Evolutionary conservation across 2,329 filamentous ascomycete species (phyloP).

Genomic region (Trichothecium roseum): DNA sequence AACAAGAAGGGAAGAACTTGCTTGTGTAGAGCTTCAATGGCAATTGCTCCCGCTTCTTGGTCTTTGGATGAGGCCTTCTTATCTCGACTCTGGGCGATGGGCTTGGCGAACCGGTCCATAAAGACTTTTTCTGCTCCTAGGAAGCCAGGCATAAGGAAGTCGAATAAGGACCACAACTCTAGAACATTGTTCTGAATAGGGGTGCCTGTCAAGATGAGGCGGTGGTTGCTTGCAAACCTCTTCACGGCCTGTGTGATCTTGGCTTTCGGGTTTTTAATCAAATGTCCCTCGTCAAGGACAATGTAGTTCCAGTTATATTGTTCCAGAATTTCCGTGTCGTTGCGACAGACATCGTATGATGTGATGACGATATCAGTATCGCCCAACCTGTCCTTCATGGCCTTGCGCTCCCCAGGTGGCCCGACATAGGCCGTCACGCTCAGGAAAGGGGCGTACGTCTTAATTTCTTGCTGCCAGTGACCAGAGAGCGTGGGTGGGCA

Average conservation of each 20-base stretch:
- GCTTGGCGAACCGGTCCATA: constrained; percentile 86
- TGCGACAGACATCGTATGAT: constrained; percentile 95
- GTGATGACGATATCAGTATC: constrained; percentile 90
- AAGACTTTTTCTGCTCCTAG: constrained; percentile 93
- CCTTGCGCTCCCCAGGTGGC: constrained; percentile 68
- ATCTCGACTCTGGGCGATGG: constrained; percentile 86
- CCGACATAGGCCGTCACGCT: constrained; percentile 85
- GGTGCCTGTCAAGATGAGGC: constrained; percentile 90
- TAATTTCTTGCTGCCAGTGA: constrained; percentile 98
- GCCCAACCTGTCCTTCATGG: constrained; percentile 57
- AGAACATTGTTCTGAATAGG: constrained; percentile 97
- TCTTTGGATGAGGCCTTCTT: constrained; percentile 98
- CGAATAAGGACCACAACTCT: constrained; percentile 94
- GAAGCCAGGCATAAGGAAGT: constrained; percentile 98
- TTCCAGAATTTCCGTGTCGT: constrained; percentile 77
- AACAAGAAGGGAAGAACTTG: constrained; percentile 95
- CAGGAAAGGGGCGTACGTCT: constrained; percentile 90
- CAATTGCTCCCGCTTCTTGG: constrained; percentile 90
- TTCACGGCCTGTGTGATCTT: constrained; percentile 95
- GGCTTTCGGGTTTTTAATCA: constrained; percentile 97
- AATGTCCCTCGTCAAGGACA: constrained; percentile 90
- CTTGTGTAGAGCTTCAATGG: constrained; percentile 97
- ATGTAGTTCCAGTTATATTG: constrained; percentile 94
- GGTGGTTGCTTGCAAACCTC: constrained; percentile 79
- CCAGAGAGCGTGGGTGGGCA: constrained; percentile 94